Conservation (phyloP, 1,139 yeast genomes). For the Torulaspora globosa region DNA sequence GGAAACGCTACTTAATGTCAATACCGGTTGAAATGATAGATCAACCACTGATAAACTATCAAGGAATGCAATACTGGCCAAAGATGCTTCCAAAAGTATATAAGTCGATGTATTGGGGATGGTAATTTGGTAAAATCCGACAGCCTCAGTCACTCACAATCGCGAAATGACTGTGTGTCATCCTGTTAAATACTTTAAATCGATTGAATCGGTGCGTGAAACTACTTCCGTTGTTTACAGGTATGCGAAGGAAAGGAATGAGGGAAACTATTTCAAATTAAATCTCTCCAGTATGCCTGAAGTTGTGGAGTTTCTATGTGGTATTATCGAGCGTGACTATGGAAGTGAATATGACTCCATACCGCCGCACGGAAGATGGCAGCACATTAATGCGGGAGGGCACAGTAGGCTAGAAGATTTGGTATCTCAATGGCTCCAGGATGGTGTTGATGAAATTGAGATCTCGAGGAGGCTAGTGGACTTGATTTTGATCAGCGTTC, state of each 20-base stretch:
- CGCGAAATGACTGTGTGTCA: slow-evolving; percentile 9
- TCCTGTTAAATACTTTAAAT: slow-evolving; percentile 15
- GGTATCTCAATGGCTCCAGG: slow-evolving; percentile 38
- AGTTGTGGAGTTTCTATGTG: slow-evolving; percentile 44
- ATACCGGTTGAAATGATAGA: not conserved
- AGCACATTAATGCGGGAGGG: slow-evolving; percentile 52
- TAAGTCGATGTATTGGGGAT: not conserved
- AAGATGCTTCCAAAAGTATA: not conserved
- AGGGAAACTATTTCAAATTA: slow-evolving; percentile 42
- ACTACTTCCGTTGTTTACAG: slow-evolving; percentile 44
- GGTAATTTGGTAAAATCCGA: not conserved
- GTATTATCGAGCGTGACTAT: slow-evolving; percentile 44
- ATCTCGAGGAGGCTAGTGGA: slow-evolving; percentile 51
- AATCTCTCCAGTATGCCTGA: slow-evolving; percentile 40
- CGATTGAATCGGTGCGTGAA: slow-evolving; percentile 51
- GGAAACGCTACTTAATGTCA: not conserved
- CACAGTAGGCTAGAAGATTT: slow-evolving; percentile 42
- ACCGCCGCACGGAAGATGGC: slow-evolving; percentile 64
- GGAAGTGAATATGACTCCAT: slow-evolving; percentile 40
- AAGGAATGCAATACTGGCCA: not conserved
- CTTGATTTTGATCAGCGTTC: slow-evolving; percentile 52
- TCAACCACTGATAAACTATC: not conserved
- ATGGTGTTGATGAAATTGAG: slow-evolving; percentile 39
- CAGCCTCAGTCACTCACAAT: not conserved
- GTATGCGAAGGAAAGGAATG: slow-evolving; percentile 36